Evolutionary conservation across 495 filamentous ascomycete species (phyloP), one percentile per base, ranked within the genome.

Genomic region (Penicillium salamii): DNA sequence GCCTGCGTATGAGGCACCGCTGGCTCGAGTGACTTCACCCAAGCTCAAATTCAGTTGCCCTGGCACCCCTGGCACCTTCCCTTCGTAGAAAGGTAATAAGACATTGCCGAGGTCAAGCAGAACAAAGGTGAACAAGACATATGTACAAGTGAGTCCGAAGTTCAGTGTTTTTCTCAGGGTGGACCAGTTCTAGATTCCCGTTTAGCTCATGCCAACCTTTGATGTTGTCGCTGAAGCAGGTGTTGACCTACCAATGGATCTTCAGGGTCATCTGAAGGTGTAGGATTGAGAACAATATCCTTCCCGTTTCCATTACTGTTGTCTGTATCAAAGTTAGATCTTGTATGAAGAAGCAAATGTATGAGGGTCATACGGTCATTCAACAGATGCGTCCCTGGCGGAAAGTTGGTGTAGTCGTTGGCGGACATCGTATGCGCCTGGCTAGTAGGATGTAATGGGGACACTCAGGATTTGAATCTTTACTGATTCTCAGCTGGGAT

Each of bases 111-210:
- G 48, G 29, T 58, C 55, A 29, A 51, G 49, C 47, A 48, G 53
- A 55, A 50, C 60, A 52, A 61, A 68, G 26, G 48, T 59, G 48
- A 47, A 56, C 34, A 58, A 45, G 51, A 61, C 64, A 46, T 68
- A 72, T 48, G 69, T 58, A 33, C 52, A 67, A 7, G 57, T 57
- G 23, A 72, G 63, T 13, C 42, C 54, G 47, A 67, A 69, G 41
- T 75, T 72, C 8, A 67, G 21, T 14, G 38, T 20, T 49, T 75
- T 75, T 28, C 67, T 59, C 15, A 47, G 23, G 8, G 26, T 33
- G 3, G 46, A 34, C 59, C 59, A 58, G 46, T 62, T 62, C 56
- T 59, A 36, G 8, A 14, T 12, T 48, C 5, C 14, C 7, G 9
- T 45, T 38, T 37, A 35, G 4, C 38, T 26, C 20, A 26, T 14